Evolutionary conservation across 108 stramenopile genomes (phyloP).

Genomic region (Pseudonitzschia multistriata): DNA sequence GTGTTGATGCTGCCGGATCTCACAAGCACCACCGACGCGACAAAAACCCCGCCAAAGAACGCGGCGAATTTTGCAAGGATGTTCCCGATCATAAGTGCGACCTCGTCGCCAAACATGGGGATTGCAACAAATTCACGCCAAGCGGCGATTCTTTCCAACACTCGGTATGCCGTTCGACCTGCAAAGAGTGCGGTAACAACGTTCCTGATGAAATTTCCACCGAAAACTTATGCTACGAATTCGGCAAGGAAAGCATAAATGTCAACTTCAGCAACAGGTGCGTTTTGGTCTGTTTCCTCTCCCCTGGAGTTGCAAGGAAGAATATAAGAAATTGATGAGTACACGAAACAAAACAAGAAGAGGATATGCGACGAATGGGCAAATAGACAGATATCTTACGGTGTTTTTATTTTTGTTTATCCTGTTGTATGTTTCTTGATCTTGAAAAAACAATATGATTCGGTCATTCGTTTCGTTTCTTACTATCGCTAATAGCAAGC

Average conservation of each 20-base stretch:
- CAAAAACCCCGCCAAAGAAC: background rate
- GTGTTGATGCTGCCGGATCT: background rate
- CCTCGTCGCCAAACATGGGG: background rate
- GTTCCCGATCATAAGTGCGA: background rate
- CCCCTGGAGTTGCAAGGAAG: background rate
- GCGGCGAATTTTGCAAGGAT: slow-evolving; percentile 11
- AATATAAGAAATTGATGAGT: no score
- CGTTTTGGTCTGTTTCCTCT: no score
- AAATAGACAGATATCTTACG: background rate
- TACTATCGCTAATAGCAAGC: background rate
- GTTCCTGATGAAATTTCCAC: slow-evolving; percentile 1
- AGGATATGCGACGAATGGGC: no score
- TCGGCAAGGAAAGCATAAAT: slow-evolving; percentile 9
- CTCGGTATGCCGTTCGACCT: background rate
- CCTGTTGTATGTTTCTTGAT: background rate
- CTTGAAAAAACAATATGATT: background rate
- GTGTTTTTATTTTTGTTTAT: no score
- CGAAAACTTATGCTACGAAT: slow-evolving; percentile 10
- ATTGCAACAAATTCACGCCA: background rate
- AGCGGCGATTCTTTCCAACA: background rate
- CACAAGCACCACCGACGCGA: background rate
- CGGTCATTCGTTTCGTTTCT: background rate
- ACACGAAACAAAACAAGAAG: no score
- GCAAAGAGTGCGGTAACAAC: background rate
- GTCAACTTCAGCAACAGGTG: slow-evolving; percentile 5